phyloP scores from a whole-genome alignment of 2,329 filamentous ascomycete species.

The Sphaerulina musiva region DNA sequence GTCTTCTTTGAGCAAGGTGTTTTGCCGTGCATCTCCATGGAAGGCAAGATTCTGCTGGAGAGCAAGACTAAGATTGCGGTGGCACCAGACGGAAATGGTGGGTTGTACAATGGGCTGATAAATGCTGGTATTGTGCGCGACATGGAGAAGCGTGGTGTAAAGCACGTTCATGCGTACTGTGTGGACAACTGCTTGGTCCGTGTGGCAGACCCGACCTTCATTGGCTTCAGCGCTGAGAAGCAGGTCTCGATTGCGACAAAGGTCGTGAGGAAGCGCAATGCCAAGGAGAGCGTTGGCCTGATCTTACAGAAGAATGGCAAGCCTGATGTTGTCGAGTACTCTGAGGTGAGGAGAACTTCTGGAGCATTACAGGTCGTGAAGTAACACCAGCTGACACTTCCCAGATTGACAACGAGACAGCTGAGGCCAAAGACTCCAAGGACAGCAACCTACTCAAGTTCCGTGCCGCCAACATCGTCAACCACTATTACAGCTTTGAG shows the following conservation, averaged over 20 bases:
- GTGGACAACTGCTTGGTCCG: constrained; percentile 99
- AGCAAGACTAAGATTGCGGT: constrained; percentile 85
- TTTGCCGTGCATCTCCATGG: constrained; percentile 91
- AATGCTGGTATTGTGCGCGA: constrained; percentile 73
- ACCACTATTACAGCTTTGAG: constrained; percentile 96
- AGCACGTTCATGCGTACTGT: constrained; percentile 96
- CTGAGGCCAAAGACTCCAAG: constrained; percentile 76
- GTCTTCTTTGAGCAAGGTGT: constrained; percentile 94
- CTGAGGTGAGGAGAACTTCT: constrained; percentile 79
- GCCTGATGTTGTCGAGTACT: constrained; percentile 97
- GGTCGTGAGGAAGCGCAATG: constrained; percentile 96
- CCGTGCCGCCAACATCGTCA: constrained; percentile 97
- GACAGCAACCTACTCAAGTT: constrained; percentile 81
- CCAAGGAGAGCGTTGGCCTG: constrained; percentile 89
- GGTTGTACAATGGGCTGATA: constrained; percentile 87
- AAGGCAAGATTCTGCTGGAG: constrained; percentile 94
- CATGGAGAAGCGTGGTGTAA: constrained; percentile 79
- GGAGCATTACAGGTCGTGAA: constrained; percentile 5
- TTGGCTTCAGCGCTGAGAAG: constrained; percentile 84
- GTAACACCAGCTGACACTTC: neutral
- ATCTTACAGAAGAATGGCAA: constrained; percentile 93
- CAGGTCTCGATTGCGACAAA: constrained; percentile 95
- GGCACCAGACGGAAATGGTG: constrained; percentile 93
- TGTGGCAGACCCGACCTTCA: constrained; percentile 93
- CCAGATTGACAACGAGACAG: constrained; percentile 6